Base-by-base conservation (phyloP, 192 early-diverging fungal genomes). In the Coemansia sp. region DNA sequence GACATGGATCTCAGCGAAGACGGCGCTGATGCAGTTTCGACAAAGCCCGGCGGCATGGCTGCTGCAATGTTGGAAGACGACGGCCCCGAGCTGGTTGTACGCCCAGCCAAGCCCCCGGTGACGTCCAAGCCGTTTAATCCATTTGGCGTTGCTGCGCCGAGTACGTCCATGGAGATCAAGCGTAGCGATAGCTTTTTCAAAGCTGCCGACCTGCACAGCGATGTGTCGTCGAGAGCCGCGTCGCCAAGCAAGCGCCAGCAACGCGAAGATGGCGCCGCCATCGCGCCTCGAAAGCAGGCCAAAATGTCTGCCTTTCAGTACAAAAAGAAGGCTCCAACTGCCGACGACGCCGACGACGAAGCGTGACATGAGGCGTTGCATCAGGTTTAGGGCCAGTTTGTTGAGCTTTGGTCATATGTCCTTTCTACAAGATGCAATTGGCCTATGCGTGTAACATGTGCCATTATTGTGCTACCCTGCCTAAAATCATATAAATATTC, bases 171-270 rank as follows among this genome's bases (percentile, higher is more conserved):
- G 64, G 70, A 66, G 39, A 73, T 73, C 58, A 70, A 70, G 45
- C 80, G 71, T 29, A 73, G 80, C 65, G 65, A 76, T 66, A 76
- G 74, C 66, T 76, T 76, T 59, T 76, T 76, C 39, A 50, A 68
- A 27, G 71, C 80, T 4, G 74, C 66, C 4, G 74, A 73, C 23
- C 32, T 24, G 19, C 67, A 67, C 39, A 65, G 49, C 54, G 54
- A 57, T 5, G 68, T 60, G 4, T 17, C 67, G 11, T 66, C 66
- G 15, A 17, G 61, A 9, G 58, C 69, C 27, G 59, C 21, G 35
- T n/a, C 50, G 43, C 47, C 48, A 0, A 21, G 24, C 14, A 70
- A 78, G 57, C 70, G 75, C 45, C 69, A 64, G 39, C 55, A 47
- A 25, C 24, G 35, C 24, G 22, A 19, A 11, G 64, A 65, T 9